Evolutionary conservation across 129 eudicot genomes (phyloP), one percentile per base, ranked within the genome.

Genomic region (Logfia minima): DNA sequence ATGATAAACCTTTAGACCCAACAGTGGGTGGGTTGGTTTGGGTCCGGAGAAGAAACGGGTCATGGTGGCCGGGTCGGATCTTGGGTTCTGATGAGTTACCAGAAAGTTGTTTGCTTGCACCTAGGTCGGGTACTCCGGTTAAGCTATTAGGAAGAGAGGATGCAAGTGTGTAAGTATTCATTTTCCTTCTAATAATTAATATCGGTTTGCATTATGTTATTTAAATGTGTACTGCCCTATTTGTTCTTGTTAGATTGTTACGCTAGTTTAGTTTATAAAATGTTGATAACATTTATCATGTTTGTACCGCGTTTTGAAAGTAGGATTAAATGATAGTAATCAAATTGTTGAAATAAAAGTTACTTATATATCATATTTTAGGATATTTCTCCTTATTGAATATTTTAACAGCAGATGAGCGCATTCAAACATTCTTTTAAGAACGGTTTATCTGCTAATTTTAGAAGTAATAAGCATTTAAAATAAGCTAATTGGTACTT

Each of bases 1-100:
- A 75, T 16, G 71, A 74, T 21, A 81, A 53, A 75, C 81, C 17
- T 66, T 66, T 93, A 53, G 92, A 90, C 80, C 45, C 85, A 21
- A 69, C 83, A 2, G 89, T 81, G 64, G 96, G 92, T 16, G 96
- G 92, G 81, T 83, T 93, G 86, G 92, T 90, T 84, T 93, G 96
- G 96, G 96, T 93, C 68, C 92, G 88, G 41, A 80, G 96, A 69
- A 74, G 88, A 62, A 88, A 90, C 16, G 98, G 98, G 86, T 84
- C 89, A 5, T 93, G 97, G 98, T 93, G 98, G 98, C 98, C 98
- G 62, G 98, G 95, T 14, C 89, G 88, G 83, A 88, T 93, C 62
- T 41, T 93, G 74, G 85, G 96, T 52, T 29, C 66, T 0, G 94
- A 92, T 58, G 96, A 93, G 75, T 75, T 93, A 62, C 87, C 89